phyloP scores from a whole-genome alignment of 441 rosid genomes.

The Corymbia citriodora region DNA sequence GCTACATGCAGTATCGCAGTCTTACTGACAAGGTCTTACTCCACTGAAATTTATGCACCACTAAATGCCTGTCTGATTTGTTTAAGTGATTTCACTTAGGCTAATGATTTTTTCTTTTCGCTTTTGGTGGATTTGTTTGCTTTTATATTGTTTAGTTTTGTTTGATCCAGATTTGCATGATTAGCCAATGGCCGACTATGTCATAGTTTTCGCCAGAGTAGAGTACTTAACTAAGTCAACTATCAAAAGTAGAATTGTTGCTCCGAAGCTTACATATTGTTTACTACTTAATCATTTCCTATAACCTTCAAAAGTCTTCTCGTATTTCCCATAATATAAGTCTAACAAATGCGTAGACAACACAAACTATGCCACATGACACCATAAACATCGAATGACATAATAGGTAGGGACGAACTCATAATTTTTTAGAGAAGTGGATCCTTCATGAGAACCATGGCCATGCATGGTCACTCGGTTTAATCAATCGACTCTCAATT shows the following conservation, averaged over 20 bases:
- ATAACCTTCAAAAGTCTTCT: no score
- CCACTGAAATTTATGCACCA: not conserved
- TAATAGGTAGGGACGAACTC: no score
- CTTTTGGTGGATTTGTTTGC: not conserved
- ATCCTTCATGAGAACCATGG: not conserved
- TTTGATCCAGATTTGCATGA: not conserved
- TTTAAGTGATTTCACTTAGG: not conserved
- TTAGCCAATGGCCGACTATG: not conserved
- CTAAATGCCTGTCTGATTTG: not conserved
- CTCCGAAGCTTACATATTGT: no score
- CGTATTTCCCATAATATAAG: no score
- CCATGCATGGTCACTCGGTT: not conserved
- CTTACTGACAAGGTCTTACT: not conserved
- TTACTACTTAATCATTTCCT: no score
- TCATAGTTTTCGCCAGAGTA: not conserved
- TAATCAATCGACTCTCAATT: not conserved
- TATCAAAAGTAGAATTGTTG: not conserved
- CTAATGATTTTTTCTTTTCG: not conserved
- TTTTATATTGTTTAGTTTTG: not conserved
- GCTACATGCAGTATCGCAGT: not conserved
- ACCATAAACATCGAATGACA: not conserved
- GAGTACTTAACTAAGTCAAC: not conserved
- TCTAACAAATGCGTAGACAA: no score
- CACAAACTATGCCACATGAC: not conserved
- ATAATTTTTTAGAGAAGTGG: not conserved